Evolutionary conservation across 306 rosid species (phyloP).

Genomic region (Cucumis hystrix): DNA sequence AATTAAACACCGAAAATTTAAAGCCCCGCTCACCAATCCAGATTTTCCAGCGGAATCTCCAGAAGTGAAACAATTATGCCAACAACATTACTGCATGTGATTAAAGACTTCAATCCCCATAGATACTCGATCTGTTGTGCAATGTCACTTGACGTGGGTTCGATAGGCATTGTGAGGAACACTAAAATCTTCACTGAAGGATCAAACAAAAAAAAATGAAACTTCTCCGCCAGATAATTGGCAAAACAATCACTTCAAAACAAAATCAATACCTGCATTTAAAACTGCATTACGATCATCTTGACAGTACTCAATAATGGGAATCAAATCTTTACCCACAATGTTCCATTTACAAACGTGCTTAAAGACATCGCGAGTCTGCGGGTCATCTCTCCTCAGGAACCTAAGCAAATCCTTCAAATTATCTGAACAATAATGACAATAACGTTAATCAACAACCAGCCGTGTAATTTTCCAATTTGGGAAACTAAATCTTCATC

Average conservation of each 20-base stretch:
- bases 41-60: slow-evolving; percentile 76
- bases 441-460: neutral
- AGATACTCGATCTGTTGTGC: slow-evolving; percentile 72
- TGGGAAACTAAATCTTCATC: neutral
- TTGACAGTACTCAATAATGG: slow-evolving; percentile 54
- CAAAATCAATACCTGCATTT: slow-evolving; percentile 41
- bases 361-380: slow-evolving; percentile 67
- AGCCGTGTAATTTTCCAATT: neutral
- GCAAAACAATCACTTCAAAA: neutral
- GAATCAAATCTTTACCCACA: slow-evolving; percentile 58
- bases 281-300: slow-evolving; percentile 58
- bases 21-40: slow-evolving; percentile 46
- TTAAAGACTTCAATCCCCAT: slow-evolving; percentile 68
- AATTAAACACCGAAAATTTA: neutral
- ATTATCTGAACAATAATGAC: slow-evolving; percentile 33
- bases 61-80: slow-evolving; percentile 54
- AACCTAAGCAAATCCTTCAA: slow-evolving; percentile 85
- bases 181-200: slow-evolving; percentile 77
- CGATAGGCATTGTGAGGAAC: slow-evolving; percentile 87
- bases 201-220: neutral
- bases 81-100: slow-evolving; percentile 43
- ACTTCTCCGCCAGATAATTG: neutral
- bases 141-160: slow-evolving; percentile 54
- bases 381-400: slow-evolving; percentile 86
- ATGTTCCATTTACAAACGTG: slow-evolving; percentile 86